Evolutionary conservation across 768 basidiomycete species (phyloP).

Genomic region (Leccinum aurantiacum): DNA sequence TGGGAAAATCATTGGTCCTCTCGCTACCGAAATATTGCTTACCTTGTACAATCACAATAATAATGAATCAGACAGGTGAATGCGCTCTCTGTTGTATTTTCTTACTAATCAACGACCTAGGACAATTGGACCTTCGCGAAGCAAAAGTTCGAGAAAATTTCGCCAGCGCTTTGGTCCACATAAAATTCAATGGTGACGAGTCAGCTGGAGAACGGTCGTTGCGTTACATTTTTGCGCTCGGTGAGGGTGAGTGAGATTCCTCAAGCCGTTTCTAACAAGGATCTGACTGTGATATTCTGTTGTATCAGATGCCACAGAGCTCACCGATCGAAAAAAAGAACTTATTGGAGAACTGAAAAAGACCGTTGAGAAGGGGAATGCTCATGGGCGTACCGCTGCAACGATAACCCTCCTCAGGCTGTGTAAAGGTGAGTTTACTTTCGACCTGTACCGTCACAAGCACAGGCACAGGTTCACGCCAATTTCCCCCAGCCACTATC

Average conservation of each 20-base stretch:
- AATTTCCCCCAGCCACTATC: background rate
- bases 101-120: background rate
- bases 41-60: background rate
- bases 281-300: background rate
- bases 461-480: background rate
- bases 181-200: background rate
- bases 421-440: background rate
- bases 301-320: background rate
- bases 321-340: background rate
- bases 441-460: background rate
- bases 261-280: background rate
- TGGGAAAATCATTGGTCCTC: background rate
- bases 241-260: background rate
- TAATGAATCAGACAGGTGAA: background rate
- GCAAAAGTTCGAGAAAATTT: background rate
- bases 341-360: background rate
- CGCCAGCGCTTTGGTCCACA: background rate
- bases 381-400: background rate
- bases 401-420: background rate
- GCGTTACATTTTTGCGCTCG: background rate
- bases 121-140: background rate
- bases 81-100: background rate
- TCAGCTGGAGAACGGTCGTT: background rate
- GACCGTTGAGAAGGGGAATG: background rate
- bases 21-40: background rate